A percentile compares a stretch with the other conserved stretches of the same genome.
Conservation (phyloP, 2,329 filamentous ascomycete genomes). For the Phaeosphaeria sp. region DNA sequence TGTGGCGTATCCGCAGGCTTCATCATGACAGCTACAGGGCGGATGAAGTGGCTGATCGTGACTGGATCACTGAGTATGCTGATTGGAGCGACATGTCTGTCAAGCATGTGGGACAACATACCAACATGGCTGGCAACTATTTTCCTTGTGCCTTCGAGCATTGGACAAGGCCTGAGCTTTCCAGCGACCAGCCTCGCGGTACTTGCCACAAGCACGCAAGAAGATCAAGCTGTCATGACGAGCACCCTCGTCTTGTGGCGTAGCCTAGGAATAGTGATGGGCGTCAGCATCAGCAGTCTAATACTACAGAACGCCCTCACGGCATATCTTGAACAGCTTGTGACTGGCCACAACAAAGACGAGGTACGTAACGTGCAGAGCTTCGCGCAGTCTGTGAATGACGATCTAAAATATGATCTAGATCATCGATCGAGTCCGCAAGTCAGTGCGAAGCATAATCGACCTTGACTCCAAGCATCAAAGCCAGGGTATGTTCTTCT, state of each 20-base stretch:
- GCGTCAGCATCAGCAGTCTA: slow-evolving; percentile 74
- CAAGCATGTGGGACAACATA: slow-evolving; percentile 47
- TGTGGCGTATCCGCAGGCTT: slow-evolving; percentile 52
- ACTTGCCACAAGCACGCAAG: slow-evolving; percentile 51
- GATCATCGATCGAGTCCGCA: slow-evolving; percentile 57
- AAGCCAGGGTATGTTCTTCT: slow-evolving; percentile 51
- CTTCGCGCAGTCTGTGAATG: not conserved
- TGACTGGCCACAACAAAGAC: slow-evolving; percentile 66
- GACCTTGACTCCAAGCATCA: slow-evolving; percentile 55
- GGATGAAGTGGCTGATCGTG: slow-evolving; percentile 52
- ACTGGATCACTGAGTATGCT: slow-evolving; percentile 48
- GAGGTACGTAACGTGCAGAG: slow-evolving; percentile 41
- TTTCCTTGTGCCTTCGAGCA: slow-evolving; percentile 49
- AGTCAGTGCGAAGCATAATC: slow-evolving; percentile 58
- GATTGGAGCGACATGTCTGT: slow-evolving; percentile 44
- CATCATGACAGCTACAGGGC: slow-evolving; percentile 53
- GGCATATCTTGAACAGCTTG: slow-evolving; percentile 64
- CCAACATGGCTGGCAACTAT: slow-evolving; percentile 51
- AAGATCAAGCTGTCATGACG: slow-evolving; percentile 60
- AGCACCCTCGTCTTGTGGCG: slow-evolving; percentile 76
- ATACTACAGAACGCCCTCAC: slow-evolving; percentile 75
- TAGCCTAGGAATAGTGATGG: slow-evolving; percentile 73
- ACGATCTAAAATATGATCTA: slow-evolving; percentile 6
- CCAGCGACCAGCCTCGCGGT: slow-evolving; percentile 52
- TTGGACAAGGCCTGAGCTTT: slow-evolving; percentile 52